These are phyloP conservation scores for Pseudogymnoascus pannorum DNA, from an alignment of 2,329 filamentous ascomycete species.

Conservation along the genomic window DNA sequence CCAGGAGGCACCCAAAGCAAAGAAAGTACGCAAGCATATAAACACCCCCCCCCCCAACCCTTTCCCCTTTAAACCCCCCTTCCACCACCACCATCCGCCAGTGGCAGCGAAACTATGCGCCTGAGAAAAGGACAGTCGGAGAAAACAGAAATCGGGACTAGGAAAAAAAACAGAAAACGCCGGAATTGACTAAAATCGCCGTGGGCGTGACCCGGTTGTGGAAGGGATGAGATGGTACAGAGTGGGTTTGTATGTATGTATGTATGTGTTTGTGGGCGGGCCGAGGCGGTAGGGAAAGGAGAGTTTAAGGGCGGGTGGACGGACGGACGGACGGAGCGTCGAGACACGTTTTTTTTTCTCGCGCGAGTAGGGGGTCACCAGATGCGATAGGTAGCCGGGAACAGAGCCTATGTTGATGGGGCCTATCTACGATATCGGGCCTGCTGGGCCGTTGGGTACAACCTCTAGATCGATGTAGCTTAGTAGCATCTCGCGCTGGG, in stretches of 20 bases:
- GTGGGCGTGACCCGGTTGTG: not conserved
- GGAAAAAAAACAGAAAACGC: not conserved
- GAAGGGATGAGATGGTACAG: not conserved
- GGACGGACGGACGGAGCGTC: not conserved
- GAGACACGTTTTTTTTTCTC: not conserved
- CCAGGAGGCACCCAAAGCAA: not conserved
- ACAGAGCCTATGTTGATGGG: not conserved
- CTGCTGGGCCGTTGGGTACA: constrained; percentile 19
- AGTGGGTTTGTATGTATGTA: not conserved
- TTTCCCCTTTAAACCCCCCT: not conserved
- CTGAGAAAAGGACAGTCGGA: not conserved
- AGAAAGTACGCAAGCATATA: not conserved
- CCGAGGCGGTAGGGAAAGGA: not conserved
- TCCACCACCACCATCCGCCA: not conserved
- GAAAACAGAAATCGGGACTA: not conserved
- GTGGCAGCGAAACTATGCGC: not conserved
- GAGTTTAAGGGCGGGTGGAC: not conserved
- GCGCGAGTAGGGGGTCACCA: not conserved
- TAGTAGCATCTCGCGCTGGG: constrained; percentile 52
- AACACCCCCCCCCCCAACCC: not conserved
- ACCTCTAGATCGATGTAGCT: constrained; percentile 57
- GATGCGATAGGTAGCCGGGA: not conserved
- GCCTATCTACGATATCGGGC: constrained; percentile 15
- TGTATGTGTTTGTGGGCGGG: not conserved
- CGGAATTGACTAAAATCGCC: not conserved